Evolutionary conservation across 169 alveolate genomes (phyloP), one percentile per base, ranked within the genome.

Genomic region (Cryptosporidium xiaoi): DNA sequence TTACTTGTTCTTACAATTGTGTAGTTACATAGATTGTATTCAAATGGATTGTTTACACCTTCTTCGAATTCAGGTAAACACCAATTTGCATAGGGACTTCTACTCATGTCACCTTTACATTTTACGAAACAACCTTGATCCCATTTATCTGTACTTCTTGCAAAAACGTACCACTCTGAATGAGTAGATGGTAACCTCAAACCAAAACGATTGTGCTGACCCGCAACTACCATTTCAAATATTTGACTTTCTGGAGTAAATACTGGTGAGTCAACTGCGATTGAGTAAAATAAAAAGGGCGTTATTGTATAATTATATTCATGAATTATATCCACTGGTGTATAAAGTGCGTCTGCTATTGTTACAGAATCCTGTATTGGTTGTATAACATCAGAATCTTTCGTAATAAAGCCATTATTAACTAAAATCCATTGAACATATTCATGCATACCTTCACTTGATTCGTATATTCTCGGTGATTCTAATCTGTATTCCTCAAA

Each of bases 381-480:
- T 60, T 77, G 77, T 20, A 77, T 18, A 40, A 77, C 51, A 12
- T 44, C 50, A 2, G 71, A 77, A 40, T 71, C 44, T 29, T 27
- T 24, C 36, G 87, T 34, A 44, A 77, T 8, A 44, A 77, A 77
- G 2, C 87, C 87, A 27, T 77, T 77, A 44, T 77, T 77, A 2
- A 77, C 87, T 16, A 77, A 62, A 7, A 77, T 44, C 87, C 87
- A 77, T 18, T 77, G 77, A 13, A 66, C 87, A 60, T 77, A 77
- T 60, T 77, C 87, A 60, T 77, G 87, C 71, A 77, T 62, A 8
- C 87, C 87, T 77, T 77, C 87, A 24, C 64, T 64, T n/a, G 87
- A 77, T 40, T 40, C 46, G 50, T 77, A 77, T 44, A 77, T 29
- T 62, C 64, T 77, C 1, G 71, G 77, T 6, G 48, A 36, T 77